Evolutionary conservation across 179 eudicot genomes (phyloP), one percentile per base, ranked within the genome.

Genomic region (Spergularia azorica): DNA sequence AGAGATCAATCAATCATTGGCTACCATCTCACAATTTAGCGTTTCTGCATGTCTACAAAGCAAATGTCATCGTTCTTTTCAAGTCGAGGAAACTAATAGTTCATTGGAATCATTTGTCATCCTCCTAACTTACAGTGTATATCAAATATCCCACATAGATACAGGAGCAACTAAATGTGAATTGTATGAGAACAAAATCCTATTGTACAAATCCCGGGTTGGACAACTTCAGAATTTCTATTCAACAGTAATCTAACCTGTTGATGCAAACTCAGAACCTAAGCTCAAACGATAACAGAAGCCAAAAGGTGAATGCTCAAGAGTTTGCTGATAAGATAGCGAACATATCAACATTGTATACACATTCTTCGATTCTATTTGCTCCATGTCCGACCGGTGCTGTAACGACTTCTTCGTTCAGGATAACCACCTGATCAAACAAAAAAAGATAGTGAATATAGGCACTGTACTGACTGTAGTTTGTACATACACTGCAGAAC

Each of bases 381-480:
- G 84, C 80, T 78, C 89, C 89, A 86, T 55, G 84, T 14, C 52
- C 87, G 85, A 20, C 89, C 88, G 21, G 83, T 84, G 48, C 78
- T 77, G 79, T 86, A 86, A 8, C 89, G 83, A 57, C 87, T 86
- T 78, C 88, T 81, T 51, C 88, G 73, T 69, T 85, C 89, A 63
- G 87, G 87, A 75, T 82, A 60, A 56, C 86, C 86, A 21, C 89
- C 87, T 79, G 84, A 71, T 9, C 21, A 67, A 56, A 38, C 43
- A 26, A 66, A 43, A 46, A 63, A 13, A 63, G 10, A 60, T n/a
- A 6, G 39, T 43, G 17, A 52, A 50, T 12, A 26, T 26, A 26
- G 32, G 32, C 32, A 26, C 32, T 26, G 32, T 26, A 26, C 32
- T 26, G 1, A 26, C 32, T 26, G 32, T 26, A 26, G 32, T 26